Base-by-base conservation (phyloP, 352 stramenopile species). In the Pythium insidiosum region DNA sequence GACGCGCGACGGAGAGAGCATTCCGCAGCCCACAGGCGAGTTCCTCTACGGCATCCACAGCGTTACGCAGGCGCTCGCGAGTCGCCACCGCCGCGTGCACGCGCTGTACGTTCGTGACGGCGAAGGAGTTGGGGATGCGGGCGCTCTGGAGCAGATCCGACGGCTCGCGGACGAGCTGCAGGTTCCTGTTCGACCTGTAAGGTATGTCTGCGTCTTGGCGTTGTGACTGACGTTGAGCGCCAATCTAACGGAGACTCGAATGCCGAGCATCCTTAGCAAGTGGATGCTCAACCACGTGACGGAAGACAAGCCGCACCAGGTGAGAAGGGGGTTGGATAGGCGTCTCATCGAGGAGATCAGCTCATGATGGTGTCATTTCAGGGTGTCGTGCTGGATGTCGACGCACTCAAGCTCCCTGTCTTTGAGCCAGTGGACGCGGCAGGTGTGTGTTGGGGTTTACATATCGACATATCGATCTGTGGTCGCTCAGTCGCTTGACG, bases 231-330 rank as follows among this genome's bases (percentile, higher is more conserved):
- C n/a, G n/a, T n/a, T n/a, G n/a, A n/a, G n/a, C n/a, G n/a, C n/a
- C n/a, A n/a, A 44, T 7, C 21, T 44, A 16, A 29, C 11, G 9
- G 7, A 39, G 21, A 24, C 26, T 35, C 12, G 28, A 3, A 33
- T 47, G 31, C 12, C 33, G 16, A 6, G 9, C n/a, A 9, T n/a
- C 3, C 21, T 25, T 24, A 88, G 71, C 62, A 91, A 91, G 58
- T 88, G 75, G 75, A 85, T 81, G 70, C 53, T 91, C 12, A 91
- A 91, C 43, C 72, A 88, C 33, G 80, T 88, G 28, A 88, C 76
- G 12, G 62, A 75, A 2, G 74, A 91, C 61, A 88, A 88, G 34
- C 79, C 79, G 11, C 79, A 91, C 48, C 79, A 90, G 54, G 76
- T 86, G n/a, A n/a, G n/a, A n/a, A n/a, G n/a, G n/a, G n/a, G n/a